These are phyloP conservation scores for Dothidotthia symphoricarpi DNA, from an alignment of 2,329 filamentous ascomycete genomes.

Conservation along the genomic window DNA sequence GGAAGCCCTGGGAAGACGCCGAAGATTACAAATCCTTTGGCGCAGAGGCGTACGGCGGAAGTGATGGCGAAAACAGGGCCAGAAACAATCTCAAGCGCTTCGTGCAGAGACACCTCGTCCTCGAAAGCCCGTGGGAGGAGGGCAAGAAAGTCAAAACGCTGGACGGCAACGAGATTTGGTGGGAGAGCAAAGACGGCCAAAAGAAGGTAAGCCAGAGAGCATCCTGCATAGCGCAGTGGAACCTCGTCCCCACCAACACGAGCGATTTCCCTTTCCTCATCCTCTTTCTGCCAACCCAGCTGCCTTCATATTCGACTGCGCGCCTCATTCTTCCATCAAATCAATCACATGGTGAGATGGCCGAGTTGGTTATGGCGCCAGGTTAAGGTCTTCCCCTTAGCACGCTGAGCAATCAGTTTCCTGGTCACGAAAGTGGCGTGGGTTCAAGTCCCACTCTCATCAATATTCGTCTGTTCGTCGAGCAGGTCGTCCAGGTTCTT, in stretches of 20 bases:
- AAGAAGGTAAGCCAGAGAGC: slow-evolving; percentile 57
- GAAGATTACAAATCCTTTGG: slow-evolving; percentile 69
- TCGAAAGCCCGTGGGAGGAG: slow-evolving; percentile 71
- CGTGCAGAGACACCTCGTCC: slow-evolving; percentile 81
- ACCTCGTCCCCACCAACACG: slow-evolving; percentile 4
- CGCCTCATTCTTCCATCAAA: slow-evolving; percentile 7
- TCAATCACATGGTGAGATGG: slow-evolving; percentile 11
- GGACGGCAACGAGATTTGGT: slow-evolving; percentile 73
- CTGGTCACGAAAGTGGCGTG: slow-evolving; percentile 44
- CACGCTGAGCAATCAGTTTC: slow-evolving; percentile 19
- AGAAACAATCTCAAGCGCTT: slow-evolving; percentile 74
- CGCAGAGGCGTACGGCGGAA: slow-evolving; percentile 70
- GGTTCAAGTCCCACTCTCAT: slow-evolving; percentile 45
- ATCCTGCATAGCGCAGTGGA: neutral
- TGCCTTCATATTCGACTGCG: neutral
- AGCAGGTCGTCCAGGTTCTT: slow-evolving; percentile 23
- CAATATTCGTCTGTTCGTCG: slow-evolving; percentile 33
- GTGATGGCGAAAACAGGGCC: slow-evolving; percentile 72
- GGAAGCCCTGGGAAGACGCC: slow-evolving; percentile 83
- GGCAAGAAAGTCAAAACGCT: slow-evolving; percentile 65
- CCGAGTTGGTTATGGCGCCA: slow-evolving; percentile 37
- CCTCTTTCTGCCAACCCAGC: too few species aligned
- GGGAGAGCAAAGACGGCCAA: slow-evolving; percentile 69
- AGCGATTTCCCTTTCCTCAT: too few species aligned
- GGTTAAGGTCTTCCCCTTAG: slow-evolving; percentile 30